A percentile compares a stretch with the other conserved stretches of the same genome.
Conservation (phyloP, 73 alveolate species). For the Stentor coeruleus region DNA sequence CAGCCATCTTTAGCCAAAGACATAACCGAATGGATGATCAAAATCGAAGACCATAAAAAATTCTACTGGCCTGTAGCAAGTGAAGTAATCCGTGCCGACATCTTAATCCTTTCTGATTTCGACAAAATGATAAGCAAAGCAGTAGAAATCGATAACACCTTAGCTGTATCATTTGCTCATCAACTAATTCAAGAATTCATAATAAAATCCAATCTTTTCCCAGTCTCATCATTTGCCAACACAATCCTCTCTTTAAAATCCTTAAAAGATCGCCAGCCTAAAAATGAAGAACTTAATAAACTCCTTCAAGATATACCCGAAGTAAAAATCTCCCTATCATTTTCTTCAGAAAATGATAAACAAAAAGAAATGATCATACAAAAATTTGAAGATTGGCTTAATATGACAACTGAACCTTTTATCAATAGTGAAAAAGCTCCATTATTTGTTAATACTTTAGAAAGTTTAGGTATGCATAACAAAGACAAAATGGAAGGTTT, state of each 20-base stretch:
- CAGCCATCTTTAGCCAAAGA: constrained; percentile 31
- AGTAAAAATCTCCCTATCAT: background rate
- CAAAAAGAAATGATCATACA: background rate
- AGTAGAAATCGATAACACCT: constrained; percentile 37
- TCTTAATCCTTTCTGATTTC: constrained; percentile 24
- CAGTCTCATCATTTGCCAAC: background rate
- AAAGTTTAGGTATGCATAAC: constrained; percentile 24
- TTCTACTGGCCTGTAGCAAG: constrained; percentile 25
- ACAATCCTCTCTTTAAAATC: background rate
- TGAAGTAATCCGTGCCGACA: background rate
- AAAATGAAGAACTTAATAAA: constrained; percentile 8
- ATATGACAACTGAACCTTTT: background rate
- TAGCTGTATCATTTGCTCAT: constrained; percentile 9
- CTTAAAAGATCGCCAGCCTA: background rate
- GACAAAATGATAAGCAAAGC: constrained; percentile 45
- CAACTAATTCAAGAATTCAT: background rate
- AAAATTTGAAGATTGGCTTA: background rate
- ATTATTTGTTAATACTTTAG: constrained; percentile 29
- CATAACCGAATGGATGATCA: constrained; percentile 27
- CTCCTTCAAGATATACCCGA: background rate
- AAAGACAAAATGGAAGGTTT: constrained; percentile 30
- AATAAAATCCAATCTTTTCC: background rate
- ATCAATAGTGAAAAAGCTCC: constrained; percentile 17
- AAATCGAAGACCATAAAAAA: constrained; percentile 17
- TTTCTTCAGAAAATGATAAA: background rate